These are phyloP conservation scores for Fusarium euwallaceae DNA, from an alignment of 2,329 filamentous ascomycete genomes.

Conservation along the genomic window DNA sequence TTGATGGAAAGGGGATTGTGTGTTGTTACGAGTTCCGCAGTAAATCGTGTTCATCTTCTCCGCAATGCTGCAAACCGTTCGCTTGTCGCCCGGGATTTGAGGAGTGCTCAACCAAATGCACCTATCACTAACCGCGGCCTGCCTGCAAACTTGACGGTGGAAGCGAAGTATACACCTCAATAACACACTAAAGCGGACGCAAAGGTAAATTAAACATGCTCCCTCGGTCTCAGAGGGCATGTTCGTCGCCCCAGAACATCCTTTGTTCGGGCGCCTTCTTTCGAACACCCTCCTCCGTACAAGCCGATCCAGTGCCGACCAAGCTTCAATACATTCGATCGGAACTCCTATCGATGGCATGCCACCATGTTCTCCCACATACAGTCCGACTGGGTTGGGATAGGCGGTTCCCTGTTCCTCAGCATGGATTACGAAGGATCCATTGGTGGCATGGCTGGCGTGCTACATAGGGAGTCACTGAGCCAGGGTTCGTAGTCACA, in stretches of 20 bases:
- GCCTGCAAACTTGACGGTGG: neutral
- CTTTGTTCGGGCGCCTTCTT: neutral
- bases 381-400: neutral
- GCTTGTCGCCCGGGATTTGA: neutral
- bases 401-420: neutral
- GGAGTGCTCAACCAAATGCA: no score
- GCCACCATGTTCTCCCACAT: neutral
- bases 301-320: neutral
- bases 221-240: neutral
- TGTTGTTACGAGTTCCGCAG: no score
- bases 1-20: no score
- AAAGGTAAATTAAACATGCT: neutral
- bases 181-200: neutral
- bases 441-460: neutral
- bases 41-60: neutral
- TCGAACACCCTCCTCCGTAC: neutral
- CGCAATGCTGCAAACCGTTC: neutral
- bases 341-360: neutral
- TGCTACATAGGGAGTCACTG: neutral
- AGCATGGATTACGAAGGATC: neutral
- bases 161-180: neutral
- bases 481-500: neutral
- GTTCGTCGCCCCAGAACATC: neutral
- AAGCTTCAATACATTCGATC: neutral
- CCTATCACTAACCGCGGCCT: neutral